Evolutionary conservation across 2,329 filamentous ascomycete genomes (phyloP).

Genomic region (Xylaria sp.): DNA sequence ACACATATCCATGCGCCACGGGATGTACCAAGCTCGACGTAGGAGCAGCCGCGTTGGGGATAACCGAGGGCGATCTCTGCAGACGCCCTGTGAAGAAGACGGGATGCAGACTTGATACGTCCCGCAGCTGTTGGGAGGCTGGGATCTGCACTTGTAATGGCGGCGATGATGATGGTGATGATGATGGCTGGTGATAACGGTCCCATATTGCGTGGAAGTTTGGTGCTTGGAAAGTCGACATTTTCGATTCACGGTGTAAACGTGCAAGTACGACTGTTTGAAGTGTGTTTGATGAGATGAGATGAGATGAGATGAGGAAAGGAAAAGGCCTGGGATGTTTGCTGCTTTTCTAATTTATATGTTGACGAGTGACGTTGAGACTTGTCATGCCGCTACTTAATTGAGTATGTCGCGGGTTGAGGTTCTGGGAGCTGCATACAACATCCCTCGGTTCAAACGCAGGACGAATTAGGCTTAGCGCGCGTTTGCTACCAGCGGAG

Average conservation of each 20-base stretch:
- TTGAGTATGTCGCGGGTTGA: neutral
- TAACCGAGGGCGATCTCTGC: constrained; percentile 61
- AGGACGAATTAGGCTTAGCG: no score
- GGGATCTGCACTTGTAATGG: neutral
- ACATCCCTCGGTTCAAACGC: constrained; percentile 38
- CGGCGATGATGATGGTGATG: neutral
- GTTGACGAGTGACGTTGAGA: neutral
- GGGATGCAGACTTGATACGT: constrained; percentile 73
- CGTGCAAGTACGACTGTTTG: no score
- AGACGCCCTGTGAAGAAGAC: constrained; percentile 79
- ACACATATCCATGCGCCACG: constrained; percentile 70
- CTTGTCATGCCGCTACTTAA: neutral
- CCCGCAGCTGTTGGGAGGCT: constrained; percentile 20
- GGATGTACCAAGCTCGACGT: constrained; percentile 53
- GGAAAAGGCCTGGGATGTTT: no score
- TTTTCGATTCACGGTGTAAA: neutral
- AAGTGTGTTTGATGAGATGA: neutral
- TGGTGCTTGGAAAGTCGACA: constrained; percentile 28
- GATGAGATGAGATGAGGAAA: neutral
- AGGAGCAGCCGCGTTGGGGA: constrained; percentile 35
- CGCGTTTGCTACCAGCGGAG: no score
- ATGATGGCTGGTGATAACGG: constrained; percentile 17
- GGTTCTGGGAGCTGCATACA: neutral
- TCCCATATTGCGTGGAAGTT: constrained; percentile 29
- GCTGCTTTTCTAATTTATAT: neutral